phyloP scores from a whole-genome alignment of 768 basidiomycete genomes.

The Symmetrospora coprosmae region DNA sequence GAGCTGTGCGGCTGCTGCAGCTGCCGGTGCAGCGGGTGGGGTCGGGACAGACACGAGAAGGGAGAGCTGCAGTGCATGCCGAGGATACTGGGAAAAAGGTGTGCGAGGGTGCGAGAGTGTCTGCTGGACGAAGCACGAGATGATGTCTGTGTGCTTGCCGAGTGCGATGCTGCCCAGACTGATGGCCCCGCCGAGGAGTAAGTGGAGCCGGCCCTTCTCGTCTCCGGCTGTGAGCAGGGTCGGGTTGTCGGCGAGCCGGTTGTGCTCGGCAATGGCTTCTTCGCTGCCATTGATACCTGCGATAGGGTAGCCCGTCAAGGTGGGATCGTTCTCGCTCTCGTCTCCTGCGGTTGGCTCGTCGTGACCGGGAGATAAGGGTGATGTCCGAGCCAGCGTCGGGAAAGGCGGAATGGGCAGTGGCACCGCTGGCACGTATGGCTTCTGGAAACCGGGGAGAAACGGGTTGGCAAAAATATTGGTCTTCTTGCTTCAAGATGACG shows the following conservation, averaged over 20 bases:
- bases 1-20: too few relatives aligned
- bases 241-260: not conserved
- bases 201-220: constrained; percentile 16
- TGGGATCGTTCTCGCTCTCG: too few relatives aligned
- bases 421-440: constrained; percentile 8
- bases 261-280: too few relatives aligned
- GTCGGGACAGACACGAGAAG: not conserved
- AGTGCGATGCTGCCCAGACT: constrained; percentile 13
- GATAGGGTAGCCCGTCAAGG: too few relatives aligned
- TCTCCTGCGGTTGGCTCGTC: too few relatives aligned
- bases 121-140: not conserved
- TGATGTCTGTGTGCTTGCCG: not conserved
- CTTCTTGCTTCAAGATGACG: too few relatives aligned
- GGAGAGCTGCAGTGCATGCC: not conserved
- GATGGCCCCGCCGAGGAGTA: constrained; percentile 27
- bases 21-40: not conserved
- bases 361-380: not conserved
- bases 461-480: constrained; percentile 5
- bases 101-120: not conserved
- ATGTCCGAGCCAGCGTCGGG: not conserved
- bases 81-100: not conserved
- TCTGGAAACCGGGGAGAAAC: constrained; percentile 1
- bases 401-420: not conserved
- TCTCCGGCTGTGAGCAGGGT: constrained; percentile 22
- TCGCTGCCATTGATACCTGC: too few relatives aligned